Evolutionary conservation across 352 stramenopile species (phyloP).

Genomic region (Pythium brassicae): DNA sequence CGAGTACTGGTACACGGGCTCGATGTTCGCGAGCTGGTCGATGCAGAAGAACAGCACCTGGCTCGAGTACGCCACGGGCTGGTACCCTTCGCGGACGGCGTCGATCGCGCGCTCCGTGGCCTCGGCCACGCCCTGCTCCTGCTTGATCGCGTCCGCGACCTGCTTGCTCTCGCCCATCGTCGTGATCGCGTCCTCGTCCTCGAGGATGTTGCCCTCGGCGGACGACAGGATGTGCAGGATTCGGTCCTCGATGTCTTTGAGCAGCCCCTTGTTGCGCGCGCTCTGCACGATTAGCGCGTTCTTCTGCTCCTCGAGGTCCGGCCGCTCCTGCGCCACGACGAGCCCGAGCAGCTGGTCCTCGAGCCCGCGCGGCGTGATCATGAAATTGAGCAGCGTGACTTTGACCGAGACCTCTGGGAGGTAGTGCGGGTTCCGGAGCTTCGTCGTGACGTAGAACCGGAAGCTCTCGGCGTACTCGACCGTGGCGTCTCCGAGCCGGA

Average conservation of each 20-base stretch:
- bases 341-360: conserved; percentile 92
- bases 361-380: conserved; percentile 92
- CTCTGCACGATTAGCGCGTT: conserved; percentile 91
- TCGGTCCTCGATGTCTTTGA: conserved; percentile 94
- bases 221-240: conserved; percentile 91
- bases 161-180: conserved; percentile 90
- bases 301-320: conserved; percentile 91
- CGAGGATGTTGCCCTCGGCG: conserved; percentile 91
- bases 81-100: conserved; percentile 81
- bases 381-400: conserved; percentile 94
- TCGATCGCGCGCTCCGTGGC: conserved; percentile 91
- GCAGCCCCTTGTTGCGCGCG: conserved; percentile 86
- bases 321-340: conserved; percentile 90
- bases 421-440: conserved; percentile 92
- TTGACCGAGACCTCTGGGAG: conserved; percentile 92
- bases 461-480: conserved; percentile 92
- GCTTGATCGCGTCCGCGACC: conserved; percentile 91
- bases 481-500: conserved; percentile 90
- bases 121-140: conserved; percentile 89
- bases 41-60: conserved; percentile 95
- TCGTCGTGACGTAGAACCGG: conserved; percentile 94
- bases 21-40: conserved; percentile 91
- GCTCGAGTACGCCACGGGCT: conserved; percentile 85
- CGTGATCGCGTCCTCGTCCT: conserved; percentile 91
- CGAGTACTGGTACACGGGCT: conserved; percentile 93